Base-by-base conservation (phyloP, 2,329 filamentous ascomycete species). In the Epichloe coenophiala region DNA sequence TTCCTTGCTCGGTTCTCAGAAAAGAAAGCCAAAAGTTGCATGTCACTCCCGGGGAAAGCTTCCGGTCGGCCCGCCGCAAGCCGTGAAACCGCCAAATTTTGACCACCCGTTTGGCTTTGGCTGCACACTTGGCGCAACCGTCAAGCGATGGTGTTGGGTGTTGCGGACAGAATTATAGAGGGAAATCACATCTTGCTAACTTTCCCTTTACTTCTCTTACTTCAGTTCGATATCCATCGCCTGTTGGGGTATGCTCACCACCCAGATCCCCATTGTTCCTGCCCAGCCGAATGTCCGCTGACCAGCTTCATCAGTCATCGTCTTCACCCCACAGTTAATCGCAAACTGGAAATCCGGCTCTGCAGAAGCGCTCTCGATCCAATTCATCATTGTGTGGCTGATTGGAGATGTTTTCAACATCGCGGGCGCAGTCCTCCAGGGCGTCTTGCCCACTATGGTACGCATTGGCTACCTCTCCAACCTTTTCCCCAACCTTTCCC, bases 391-490 rank as follows among this genome's bases (percentile, higher is more conserved):
- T 53, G 80, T 95, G 60, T 98, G 93, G 93, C 77, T 96, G 2
- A 75, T 84, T 1, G 93, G 93, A 48, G 93, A 98, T 81, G 83
- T 96, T 57, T 96, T 95, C 75, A 97, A 97, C 64, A 94, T 96
- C 55, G 75, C 95, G 3, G 91, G 91, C n/a, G 87, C 89, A 17
- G 81, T 96, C 15, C 67, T 96, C 11, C 91, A 97, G 65, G 86
- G 87, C 50, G 91, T 98, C 6, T 68, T 97, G 49, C 90, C 93
- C 1, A 98, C 91, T 0, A 96, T 97, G 89, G 78, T 83, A 63
- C 54, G 68, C 21, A 19, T 27, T 33, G 21, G 4, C 35, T 41
- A 12, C 38, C 36, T n/a, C 21, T 23, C 15, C 17, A 17, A 27
- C 21, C 23, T 11, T 21, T 19, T 7, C 6, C 40, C n/a, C 17